Conservation (phyloP, 139 green algal genomes). For the Micromonas pusilla region DNA sequence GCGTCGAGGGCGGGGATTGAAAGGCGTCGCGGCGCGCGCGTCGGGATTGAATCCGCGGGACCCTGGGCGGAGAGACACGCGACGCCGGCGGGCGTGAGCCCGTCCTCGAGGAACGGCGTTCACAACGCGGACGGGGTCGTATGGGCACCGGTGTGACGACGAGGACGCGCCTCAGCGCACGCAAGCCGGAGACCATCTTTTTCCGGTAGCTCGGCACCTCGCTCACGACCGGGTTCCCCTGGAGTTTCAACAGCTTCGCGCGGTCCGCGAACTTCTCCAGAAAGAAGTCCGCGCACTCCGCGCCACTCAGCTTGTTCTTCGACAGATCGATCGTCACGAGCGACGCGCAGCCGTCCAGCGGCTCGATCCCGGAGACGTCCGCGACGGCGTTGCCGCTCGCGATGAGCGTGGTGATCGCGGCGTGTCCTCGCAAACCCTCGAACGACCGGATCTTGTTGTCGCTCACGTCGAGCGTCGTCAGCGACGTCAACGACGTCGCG, state of each 20-base stretch:
- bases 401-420: neutral
- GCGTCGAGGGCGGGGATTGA: no score
- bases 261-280: neutral
- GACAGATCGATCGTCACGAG: neutral
- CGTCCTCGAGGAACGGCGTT: no score
- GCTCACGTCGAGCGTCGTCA: slow-evolving; percentile 48
- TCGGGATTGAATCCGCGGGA: no score
- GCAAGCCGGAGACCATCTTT: neutral
- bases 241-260: neutral
- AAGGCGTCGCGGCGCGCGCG: no score
- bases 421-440: neutral
- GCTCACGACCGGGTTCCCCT: neutral
- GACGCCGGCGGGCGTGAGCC: no score
- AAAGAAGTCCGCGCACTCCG: neutral
- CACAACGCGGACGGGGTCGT: no score
- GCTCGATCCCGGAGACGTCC: neutral
- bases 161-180: no score
- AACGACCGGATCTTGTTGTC: slow-evolving; percentile 50
- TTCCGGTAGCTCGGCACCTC: slow-evolving; percentile 2
- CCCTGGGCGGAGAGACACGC: no score
- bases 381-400: neutral
- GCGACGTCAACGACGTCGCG: slow-evolving; percentile 45
- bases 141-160: no score
- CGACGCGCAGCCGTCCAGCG: neutral
- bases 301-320: neutral